Evolutionary conservation across 208 protist species (phyloP).

Genomic region (Trichomonas vaginalis): DNA sequence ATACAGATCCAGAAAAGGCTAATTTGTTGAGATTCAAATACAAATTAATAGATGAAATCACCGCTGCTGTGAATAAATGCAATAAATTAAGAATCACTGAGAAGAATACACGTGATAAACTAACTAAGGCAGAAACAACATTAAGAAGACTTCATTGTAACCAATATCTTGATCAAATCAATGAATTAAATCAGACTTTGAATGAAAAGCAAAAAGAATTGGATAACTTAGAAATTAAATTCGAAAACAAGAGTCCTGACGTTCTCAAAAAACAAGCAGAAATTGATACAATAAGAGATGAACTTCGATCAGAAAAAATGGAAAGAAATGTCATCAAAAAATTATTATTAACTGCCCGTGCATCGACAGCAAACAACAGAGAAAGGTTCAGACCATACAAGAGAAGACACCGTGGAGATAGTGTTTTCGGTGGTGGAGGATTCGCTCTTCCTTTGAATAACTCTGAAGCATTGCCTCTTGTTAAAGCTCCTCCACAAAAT

Average conservation of each 20-base stretch:
- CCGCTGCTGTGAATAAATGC: background rate
- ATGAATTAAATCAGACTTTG: background rate
- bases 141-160: background rate
- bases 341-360: background rate
- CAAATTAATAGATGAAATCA: background rate
- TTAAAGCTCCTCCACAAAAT: background rate
- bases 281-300: background rate
- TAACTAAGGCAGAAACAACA: background rate
- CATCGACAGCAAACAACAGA: background rate
- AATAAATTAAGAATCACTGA: background rate
- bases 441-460: background rate
- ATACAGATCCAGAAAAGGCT: background rate
- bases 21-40: background rate
- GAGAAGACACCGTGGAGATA: background rate
- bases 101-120: background rate
- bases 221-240: background rate
- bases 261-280: background rate
- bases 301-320: background rate
- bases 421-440: background rate
- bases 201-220: background rate
- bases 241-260: background rate
- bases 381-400: background rate
- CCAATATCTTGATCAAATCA: background rate
- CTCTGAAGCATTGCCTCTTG: background rate
- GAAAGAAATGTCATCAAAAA: background rate